phyloP scores from a whole-genome alignment of 192 early-diverging fungal species.

The Backusella australiensis region DNA sequence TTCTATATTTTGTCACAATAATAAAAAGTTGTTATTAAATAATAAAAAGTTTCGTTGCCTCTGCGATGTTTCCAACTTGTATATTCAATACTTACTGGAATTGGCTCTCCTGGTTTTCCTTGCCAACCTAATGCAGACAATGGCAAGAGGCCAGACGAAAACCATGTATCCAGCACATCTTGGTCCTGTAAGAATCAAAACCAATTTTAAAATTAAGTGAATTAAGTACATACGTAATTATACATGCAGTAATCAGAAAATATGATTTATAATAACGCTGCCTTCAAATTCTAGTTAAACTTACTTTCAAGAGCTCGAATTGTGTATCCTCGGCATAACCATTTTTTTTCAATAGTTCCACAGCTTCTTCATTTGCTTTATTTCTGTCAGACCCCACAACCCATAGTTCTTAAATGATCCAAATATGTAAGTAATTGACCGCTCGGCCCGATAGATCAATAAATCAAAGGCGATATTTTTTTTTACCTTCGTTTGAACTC shows the following conservation, averaged over 20 bases:
- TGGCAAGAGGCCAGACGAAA: slow-evolving; percentile 92
- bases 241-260: background rate
- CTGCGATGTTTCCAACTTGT: background rate
- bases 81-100: slow-evolving; percentile 28
- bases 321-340: slow-evolving; percentile 37
- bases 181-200: slow-evolving; percentile 68
- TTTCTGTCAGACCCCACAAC: slow-evolving; percentile 56
- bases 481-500: slow-evolving; percentile 3
- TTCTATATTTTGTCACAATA: slow-evolving; percentile 39
- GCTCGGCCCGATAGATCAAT: background rate
- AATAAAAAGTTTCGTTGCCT: background rate
- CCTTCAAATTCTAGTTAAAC: background rate
- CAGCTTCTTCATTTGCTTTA: slow-evolving; percentile 58
- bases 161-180: slow-evolving; percentile 99
- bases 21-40: background rate
- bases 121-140: slow-evolving; percentile 65
- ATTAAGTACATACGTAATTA: background rate
- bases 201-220: background rate
- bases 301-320: slow-evolving; percentile 32
- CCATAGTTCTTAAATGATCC: slow-evolving; percentile 50
- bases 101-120: slow-evolving; percentile 17
- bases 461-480: background rate
- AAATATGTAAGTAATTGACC: background rate
- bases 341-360: slow-evolving; percentile 42
- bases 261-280: background rate